These are phyloP conservation scores for Themeda triandra DNA, from an alignment of 176 grass and related monocot species.

Conservation along the genomic window DNA sequence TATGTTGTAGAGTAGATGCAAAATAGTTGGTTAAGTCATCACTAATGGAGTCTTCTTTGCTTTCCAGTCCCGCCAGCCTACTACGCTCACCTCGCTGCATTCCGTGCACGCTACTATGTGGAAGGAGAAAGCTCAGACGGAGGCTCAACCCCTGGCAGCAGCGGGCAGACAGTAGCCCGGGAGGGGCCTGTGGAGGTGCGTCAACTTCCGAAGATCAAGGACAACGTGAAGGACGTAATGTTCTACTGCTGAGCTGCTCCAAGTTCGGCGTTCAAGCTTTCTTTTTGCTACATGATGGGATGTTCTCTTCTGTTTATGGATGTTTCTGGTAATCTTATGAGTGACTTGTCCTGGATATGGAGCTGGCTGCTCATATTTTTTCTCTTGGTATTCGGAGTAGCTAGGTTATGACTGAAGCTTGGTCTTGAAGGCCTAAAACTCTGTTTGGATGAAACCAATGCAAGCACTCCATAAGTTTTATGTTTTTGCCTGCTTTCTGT, in stretches of 20 bases:
- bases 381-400: slow-evolving; percentile 16
- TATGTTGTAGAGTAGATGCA: not conserved
- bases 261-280: not conserved
- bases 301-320: not conserved
- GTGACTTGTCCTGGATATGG: not conserved
- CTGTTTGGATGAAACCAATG: slow-evolving; percentile 14
- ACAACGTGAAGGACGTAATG: slow-evolving; percentile 78
- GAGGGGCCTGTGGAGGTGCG: slow-evolving; percentile 47
- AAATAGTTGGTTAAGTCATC: not conserved
- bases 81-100: slow-evolving; percentile 67
- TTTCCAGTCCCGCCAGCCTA: slow-evolving; percentile 66
- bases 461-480: not conserved
- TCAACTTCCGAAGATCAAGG: slow-evolving; percentile 63
- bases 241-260: slow-evolving; percentile 69
- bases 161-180: slow-evolving; percentile 15
- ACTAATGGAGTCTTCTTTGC: not conserved
- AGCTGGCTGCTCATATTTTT: slow-evolving; percentile 2
- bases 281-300: not conserved
- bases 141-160: slow-evolving; percentile 34
- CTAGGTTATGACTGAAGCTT: slow-evolving; percentile 20
- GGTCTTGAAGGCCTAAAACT: slow-evolving; percentile 19
- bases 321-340: not conserved
- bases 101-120: slow-evolving; percentile 55
- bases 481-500: not conserved
- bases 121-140: slow-evolving; percentile 51